Evolutionary conservation across 2,329 filamentous ascomycete genomes (phyloP), one percentile per base, ranked within the genome.

Genomic region (Alternaria rosae): DNA sequence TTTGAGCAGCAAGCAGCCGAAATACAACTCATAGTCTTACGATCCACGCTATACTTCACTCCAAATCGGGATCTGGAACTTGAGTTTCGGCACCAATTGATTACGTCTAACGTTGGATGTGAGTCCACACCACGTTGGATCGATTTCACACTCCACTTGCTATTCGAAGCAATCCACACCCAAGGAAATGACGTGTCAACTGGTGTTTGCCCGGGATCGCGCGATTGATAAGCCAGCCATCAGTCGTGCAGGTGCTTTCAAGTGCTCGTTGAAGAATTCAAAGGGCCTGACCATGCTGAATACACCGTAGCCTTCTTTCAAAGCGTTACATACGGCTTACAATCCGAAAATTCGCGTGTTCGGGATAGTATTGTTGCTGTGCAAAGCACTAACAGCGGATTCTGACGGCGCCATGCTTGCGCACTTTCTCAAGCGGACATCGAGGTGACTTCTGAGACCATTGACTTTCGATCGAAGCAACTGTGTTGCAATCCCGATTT

Each of bases 101-200:
- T 38, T 38, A 10, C 15, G 10, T 10, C 32, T 7, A 10, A 4
- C 32, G 15, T 10, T n/a, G 32, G 8, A 17, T 1, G 10, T 38
- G 6, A 1, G n/a, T 38, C 4, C 35, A n/a, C 3, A 38, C 5
- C n/a, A 38, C 35, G 35, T 0, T 38, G 0, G 1, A 38, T 6
- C 35, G 0, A 38, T 10, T 0, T 3, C 5, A 0, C 35, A 3
- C 3, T 3, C 35, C 8, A 38, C 15, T 38, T 3, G n/a, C 35
- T 38, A 0, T 6, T 38, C 35, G 35, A 38, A 2, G n/a, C 35
- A 38, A 38, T 38, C 17, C 3, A 38, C 4, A 0, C 35, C 0
- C 35, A 38, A 38, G 35, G 35, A 10, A 38, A 38, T 38, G 0
- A 3, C 8, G 17, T 0, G 9, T 0, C 35, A 1, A 38, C 17